phyloP scores from a whole-genome alignment of 192 early-diverging fungal genomes.

The Coemansia sp. region DNA sequence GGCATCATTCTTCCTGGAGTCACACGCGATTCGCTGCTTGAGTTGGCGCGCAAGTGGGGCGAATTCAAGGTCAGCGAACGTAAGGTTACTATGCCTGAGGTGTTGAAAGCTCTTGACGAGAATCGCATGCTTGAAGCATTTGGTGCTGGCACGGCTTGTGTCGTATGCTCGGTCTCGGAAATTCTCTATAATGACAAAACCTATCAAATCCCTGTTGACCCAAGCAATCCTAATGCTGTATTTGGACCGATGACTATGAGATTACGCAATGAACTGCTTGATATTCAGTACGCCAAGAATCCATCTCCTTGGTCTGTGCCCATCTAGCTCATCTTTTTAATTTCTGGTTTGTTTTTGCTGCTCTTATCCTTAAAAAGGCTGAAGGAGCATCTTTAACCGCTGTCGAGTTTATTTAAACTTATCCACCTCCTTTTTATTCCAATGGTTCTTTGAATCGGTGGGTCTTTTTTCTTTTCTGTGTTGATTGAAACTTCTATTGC shows the following conservation, averaged over 20 bases:
- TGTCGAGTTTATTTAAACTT: too few species aligned
- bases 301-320: conserved; percentile 43
- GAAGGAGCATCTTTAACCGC: too few species aligned
- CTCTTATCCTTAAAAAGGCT: too few species aligned
- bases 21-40: conserved; percentile 90
- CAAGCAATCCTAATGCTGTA: conserved; percentile 73
- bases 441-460: too few species aligned
- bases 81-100: conserved; percentile 76
- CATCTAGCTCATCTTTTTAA: conserved; percentile 3
- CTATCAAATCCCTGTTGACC: conserved; percentile 84
- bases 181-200: conserved; percentile 75
- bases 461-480: too few species aligned
- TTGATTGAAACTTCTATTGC: too few species aligned
- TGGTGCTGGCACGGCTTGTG: conserved; percentile 96
- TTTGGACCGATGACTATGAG: conserved; percentile 84
- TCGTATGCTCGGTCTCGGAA: conserved; percentile 88
- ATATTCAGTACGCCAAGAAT: conserved; percentile 92
- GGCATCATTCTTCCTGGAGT: conserved; percentile 96
- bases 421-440: too few species aligned
- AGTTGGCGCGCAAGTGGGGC: conserved; percentile 75
- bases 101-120: conserved; percentile 73
- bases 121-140: conserved; percentile 88
- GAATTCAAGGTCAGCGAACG: conserved; percentile 91
- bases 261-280: conserved; percentile 83
- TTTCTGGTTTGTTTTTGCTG: background rate